Percentiles rank a stretch among this genome's conserved stretches.
Evolutionary conservation across 805 yeast genomes (phyloP).

Genomic region (Candida mattraensis): DNA sequence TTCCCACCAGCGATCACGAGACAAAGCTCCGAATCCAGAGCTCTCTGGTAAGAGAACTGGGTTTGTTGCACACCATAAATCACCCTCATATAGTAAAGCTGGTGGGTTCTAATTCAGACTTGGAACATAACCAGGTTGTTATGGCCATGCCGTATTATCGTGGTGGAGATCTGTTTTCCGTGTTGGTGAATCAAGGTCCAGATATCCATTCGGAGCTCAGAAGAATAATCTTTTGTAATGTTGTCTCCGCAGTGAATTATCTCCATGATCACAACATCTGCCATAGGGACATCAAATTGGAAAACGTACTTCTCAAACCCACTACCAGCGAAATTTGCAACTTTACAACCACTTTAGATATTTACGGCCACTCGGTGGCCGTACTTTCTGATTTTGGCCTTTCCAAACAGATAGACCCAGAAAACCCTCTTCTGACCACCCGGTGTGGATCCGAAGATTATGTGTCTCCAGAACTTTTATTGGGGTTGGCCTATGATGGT

Average conservation of each 20-base stretch:
- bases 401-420: constrained; percentile 64
- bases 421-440: constrained; percentile 68
- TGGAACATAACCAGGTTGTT: constrained; percentile 28
- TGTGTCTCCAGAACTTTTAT: constrained; percentile 88
- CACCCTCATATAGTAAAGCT: constrained; percentile 74
- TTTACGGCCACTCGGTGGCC: constrained; percentile 34
- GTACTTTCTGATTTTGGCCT: constrained; percentile 88
- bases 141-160: constrained; percentile 73
- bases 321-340: constrained; percentile 34
- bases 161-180: constrained; percentile 84
- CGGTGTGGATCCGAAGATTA: constrained; percentile 97
- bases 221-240: constrained; percentile 66
- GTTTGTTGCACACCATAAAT: constrained; percentile 51
- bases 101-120: constrained; percentile 46
- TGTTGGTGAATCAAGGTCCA: constrained; percentile 47
- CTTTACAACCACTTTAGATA: constrained; percentile 4
- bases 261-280: constrained; percentile 69
- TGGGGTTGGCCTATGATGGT: constrained; percentile 93
- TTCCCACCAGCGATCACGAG: constrained; percentile 37
- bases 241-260: constrained; percentile 66
- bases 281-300: constrained; percentile 91
- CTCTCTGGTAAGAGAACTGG: constrained; percentile 71
- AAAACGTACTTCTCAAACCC: constrained; percentile 60
- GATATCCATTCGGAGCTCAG: constrained; percentile 49
- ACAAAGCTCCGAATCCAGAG: constrained; percentile 55